Evolutionary conservation across 2,329 filamentous ascomycete genomes (phyloP), one percentile per base, ranked within the genome.

Genomic region (Cercospora brassicicola): DNA sequence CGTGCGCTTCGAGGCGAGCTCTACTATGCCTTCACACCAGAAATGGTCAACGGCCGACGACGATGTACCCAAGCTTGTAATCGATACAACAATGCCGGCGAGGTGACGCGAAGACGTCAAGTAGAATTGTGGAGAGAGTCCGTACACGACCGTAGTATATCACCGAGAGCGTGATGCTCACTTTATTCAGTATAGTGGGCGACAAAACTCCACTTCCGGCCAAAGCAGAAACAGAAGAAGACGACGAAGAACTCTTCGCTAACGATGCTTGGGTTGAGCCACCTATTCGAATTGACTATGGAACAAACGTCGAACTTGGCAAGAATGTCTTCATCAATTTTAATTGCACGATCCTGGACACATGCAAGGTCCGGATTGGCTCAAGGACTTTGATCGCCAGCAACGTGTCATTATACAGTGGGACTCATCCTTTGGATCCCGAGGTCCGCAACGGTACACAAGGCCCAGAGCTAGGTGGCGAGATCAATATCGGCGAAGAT

Each of bases 341-440:
- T 77, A 89, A 92, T 79, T 89, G 87, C 73, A 89, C 88, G 5
- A 91, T 93, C 76, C 82, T 96, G 31, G 93, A 96, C 77, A 94
- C 91, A 1, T 91, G 89, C 77, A 79, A 84, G 30, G 90, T 96
- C 65, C 88, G 84, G 0, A 88, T 97, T 59, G 93, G 93, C 0
- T 86, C 89, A 4, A 88, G 93, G 63, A 94, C 91, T 0, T 81
- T 97, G 28, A 82, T 95, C 51, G 93, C 91, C 0, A 92, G 93
- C 1, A 91, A 92, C 76, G 91, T 93, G 51, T 88, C 84, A 42
- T 87, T 97, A 73, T 96, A 87, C 78, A 87, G 87, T 45, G 93
- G 87, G 1, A 89, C 86, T 0, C 93, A 97, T 79, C 92, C 93
- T 1, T 80, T 93, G 0, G 91, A 96, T 73, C 91, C 91, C 0